Base-by-base conservation (phyloP, 202 grass and related monocot species). In the Saccharum hybrid region DNA sequence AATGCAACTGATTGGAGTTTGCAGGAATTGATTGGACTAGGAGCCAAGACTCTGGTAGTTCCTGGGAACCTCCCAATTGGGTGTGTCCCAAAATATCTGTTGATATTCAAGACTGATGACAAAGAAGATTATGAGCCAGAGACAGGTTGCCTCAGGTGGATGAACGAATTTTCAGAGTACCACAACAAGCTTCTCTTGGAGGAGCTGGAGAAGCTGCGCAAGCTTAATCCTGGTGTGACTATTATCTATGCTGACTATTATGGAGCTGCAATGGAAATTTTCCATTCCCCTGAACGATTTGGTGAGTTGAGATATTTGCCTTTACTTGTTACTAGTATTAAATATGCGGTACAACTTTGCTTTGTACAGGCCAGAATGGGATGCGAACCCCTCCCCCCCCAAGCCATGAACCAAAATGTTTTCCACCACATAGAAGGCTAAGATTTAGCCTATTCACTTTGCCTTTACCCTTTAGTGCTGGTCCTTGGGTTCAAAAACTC, bases 181-280 rank as follows among this genome's bases (percentile, higher is more conserved):
- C 94, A 97, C 81, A 97, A 97, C 64, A 69, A 23, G 71, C 77
- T 87, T 60, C 89, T 97, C 7, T 7, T 61, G 3, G 72, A 94
- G 19, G 89, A 94, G 65, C 10, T 97, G 11, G 71, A 68, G 45
- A 90, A 84, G 72, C 75, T 94, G 14, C 89, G 87, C 15, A 79
- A 75, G 22, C 36, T 81, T 71, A 79, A 97, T 64, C 81, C 81
- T 72, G 36, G 77, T 46, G 89, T 76, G 10, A 66, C 66, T 0
- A 90, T 97, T 28, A 90, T 94, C 52, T 94, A 97, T 74, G 89
- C 85, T 10, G 91, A 97, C 78, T 97, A 97, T 60, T 97, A 84
- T 21, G 76, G 81, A 54, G 85, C 93, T 79, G 84, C 88, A 11
- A 91, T 91, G 86, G 89, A 88, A 69, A 63, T 96, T 46, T 96